phyloP scores from a whole-genome alignment of 305 asterid genomes.

The Striga hermonthica region DNA sequence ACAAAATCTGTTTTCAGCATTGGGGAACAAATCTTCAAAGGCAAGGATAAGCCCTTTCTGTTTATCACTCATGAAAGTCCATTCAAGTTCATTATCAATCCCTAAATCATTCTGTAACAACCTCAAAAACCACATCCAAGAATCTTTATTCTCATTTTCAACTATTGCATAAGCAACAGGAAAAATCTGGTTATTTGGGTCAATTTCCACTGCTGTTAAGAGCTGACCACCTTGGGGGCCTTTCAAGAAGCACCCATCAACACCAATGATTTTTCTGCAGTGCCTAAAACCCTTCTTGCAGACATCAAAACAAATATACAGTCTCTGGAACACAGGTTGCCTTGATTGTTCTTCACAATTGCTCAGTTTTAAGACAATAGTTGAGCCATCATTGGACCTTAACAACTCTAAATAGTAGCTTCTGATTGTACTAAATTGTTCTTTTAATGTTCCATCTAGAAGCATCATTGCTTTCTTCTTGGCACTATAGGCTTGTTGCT shows the following conservation, averaged over 20 bases:
- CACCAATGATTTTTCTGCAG: neutral
- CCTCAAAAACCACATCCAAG: neutral
- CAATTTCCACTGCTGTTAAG: neutral
- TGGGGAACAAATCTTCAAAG: neutral
- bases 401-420: neutral
- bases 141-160: neutral
- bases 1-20: neutral
- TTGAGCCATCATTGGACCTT: neutral
- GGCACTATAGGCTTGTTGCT: neutral
- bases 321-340: neutral
- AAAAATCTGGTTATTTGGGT: neutral
- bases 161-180: constrained; percentile 7
- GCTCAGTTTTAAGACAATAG: neutral
- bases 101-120: neutral
- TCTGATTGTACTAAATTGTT: neutral
- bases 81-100: neutral
- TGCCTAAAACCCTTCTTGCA: neutral
- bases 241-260: neutral
- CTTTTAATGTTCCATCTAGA: neutral
- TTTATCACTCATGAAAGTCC: constrained; percentile 4
- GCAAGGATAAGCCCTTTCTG: neutral
- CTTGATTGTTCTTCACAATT: neutral
- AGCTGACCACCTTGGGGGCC: neutral
- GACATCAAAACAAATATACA: neutral
- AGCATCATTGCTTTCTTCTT: neutral